These are phyloP conservation scores for Phoenix dactylifera DNA, from an alignment of 176 grass and related monocot genomes.

Conservation along the genomic window DNA sequence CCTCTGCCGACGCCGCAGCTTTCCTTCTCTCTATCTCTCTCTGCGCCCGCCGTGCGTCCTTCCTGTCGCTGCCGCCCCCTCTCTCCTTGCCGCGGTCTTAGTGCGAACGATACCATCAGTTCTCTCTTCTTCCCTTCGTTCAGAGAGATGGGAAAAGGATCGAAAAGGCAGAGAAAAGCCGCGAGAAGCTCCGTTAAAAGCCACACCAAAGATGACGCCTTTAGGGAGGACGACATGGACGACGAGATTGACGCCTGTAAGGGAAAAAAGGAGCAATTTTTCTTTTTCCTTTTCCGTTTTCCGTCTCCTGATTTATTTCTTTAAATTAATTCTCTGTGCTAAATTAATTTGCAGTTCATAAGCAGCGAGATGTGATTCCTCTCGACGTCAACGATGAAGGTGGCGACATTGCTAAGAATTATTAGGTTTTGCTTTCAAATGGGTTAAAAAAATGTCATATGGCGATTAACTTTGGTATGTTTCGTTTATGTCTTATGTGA, in stretches of 20 bases:
- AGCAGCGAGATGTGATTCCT: conserved; percentile 66
- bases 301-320: background rate
- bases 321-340: background rate
- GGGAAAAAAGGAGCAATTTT: background rate
- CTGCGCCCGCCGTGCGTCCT: too few relatives aligned
- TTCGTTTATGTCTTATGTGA: conserved; percentile 7
- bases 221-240: conserved; percentile 34
- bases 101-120: too few relatives aligned
- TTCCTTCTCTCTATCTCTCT: too few relatives aligned
- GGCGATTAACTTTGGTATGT: background rate
- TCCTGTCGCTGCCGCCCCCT: too few relatives aligned
- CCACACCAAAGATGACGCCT: conserved; percentile 10
- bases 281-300: background rate
- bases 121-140: background rate
- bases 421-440: too few relatives aligned
- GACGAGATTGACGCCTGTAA: conserved; percentile 82
- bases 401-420: conserved; percentile 4
- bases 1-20: too few relatives aligned
- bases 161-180: conserved; percentile 4
- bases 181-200: conserved; percentile 10
- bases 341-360: conserved; percentile 52
- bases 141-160: conserved; percentile 43
- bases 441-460: too few relatives aligned
- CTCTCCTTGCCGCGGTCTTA: too few relatives aligned
- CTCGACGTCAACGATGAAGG: conserved; percentile 28